These are phyloP conservation scores for Annona cherimola DNA, from an alignment of 164 flowering plant genomes.

Conservation along the genomic window DNA sequence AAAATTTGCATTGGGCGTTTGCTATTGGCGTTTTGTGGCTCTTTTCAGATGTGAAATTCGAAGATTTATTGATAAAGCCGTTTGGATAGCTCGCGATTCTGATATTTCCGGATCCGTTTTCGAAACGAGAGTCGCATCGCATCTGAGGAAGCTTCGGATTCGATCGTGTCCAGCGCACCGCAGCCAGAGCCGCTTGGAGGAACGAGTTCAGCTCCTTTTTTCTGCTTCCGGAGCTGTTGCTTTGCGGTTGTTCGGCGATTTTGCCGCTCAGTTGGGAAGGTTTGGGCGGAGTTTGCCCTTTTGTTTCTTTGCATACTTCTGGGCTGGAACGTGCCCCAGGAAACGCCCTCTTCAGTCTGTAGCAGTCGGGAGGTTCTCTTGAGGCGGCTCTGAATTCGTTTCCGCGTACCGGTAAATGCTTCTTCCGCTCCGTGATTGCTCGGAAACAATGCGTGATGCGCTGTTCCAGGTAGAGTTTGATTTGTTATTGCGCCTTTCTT, in stretches of 20 bases:
- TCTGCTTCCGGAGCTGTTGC: background rate
- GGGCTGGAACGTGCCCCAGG: background rate
- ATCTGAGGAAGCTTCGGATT: background rate
- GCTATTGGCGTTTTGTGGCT: conserved; percentile 6
- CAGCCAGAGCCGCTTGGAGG: background rate
- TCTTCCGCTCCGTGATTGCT: background rate
- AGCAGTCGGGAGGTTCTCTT: too few relatives aligned
- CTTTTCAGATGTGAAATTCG: conserved; percentile 11
- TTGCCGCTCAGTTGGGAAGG: background rate
- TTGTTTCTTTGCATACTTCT: background rate
- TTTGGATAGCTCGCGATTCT: conserved; percentile 9
- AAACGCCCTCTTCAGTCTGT: too few relatives aligned
- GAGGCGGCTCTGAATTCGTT: background rate
- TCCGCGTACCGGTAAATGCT: background rate
- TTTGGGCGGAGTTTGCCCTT: background rate
- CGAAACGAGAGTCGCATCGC: background rate
- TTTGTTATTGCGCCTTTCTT: background rate
- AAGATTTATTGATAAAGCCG: background rate
- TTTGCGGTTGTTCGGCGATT: background rate
- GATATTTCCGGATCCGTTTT: conserved; percentile 1
- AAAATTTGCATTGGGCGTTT: too few relatives aligned
- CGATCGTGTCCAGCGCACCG: background rate
- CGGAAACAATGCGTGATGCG: background rate
- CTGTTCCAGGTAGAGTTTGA: background rate
- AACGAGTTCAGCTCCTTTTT: conserved; percentile 2